Evolutionary conservation across 805 yeast species (phyloP).

Genomic region (Wickerhamiella sorbophila): DNA sequence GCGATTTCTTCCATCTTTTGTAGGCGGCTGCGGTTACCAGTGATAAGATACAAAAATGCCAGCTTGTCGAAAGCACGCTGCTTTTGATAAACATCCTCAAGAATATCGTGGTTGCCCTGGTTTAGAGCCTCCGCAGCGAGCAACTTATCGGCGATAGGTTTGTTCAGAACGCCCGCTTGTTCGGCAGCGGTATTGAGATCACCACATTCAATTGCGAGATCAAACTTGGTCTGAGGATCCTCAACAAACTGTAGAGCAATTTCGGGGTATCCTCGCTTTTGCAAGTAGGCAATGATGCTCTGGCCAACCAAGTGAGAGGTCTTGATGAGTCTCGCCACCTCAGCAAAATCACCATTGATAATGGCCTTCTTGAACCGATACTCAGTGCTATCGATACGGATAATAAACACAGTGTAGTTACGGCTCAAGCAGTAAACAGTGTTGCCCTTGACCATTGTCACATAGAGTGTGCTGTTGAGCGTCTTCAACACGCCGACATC

Average conservation of each 20-base stretch:
- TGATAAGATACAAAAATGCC: constrained; percentile 71
- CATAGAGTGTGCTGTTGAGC: constrained; percentile 72
- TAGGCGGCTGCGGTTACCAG: constrained; percentile 68
- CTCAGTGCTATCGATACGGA: constrained; percentile 88
- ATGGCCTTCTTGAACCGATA: constrained; percentile 90
- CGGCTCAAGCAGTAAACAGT: constrained; percentile 73
- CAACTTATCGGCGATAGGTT: constrained; percentile 58
- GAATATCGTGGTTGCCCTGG: constrained; percentile 78
- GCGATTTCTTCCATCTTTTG: constrained; percentile 81
- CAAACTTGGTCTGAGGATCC: constrained; percentile 92
- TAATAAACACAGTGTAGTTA: constrained; percentile 64
- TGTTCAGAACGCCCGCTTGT: constrained; percentile 70
- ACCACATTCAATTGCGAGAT: constrained; percentile 87
- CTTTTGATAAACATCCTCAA: constrained; percentile 80
- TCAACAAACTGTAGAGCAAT: constrained; percentile 93
- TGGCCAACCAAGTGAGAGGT: constrained; percentile 91
- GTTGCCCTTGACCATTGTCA: constrained; percentile 44
- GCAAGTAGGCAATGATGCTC: constrained; percentile 86
- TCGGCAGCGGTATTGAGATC: constrained; percentile 73
- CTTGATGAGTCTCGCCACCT: constrained; percentile 78
- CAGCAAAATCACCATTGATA: constrained; percentile 77
- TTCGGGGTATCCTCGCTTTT: constrained; percentile 93
- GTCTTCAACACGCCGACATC: constrained; percentile 92
- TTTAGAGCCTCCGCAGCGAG: constrained; percentile 72
- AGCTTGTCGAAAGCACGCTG: constrained; percentile 75